A percentile compares a stretch with the other conserved stretches of the same genome.
phyloP scores from a whole-genome alignment of 1,284 basidiomycete species.

The Dichomitus squalens region DNA sequence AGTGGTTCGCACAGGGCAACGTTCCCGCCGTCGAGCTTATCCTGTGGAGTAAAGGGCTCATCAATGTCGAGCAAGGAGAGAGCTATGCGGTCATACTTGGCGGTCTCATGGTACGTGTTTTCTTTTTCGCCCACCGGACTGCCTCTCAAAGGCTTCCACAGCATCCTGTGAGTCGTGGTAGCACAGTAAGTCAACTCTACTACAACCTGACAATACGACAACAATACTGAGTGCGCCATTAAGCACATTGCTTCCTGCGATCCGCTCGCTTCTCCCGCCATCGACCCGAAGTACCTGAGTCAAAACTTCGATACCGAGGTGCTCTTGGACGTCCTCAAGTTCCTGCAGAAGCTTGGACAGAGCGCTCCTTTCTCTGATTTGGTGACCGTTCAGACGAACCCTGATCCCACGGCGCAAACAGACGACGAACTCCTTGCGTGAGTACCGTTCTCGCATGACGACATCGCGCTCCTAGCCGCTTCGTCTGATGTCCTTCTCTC shows the following conservation, averaged over 20 bases:
- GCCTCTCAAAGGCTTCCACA: background rate
- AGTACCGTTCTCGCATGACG: background rate
- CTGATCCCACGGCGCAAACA: background rate
- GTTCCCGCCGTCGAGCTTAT: conserved; percentile 1
- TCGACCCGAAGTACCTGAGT: conserved; percentile 1
- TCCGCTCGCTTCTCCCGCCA: conserved; percentile 2
- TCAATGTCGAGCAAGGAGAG: background rate
- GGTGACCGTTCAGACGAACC: background rate
- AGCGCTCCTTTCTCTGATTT: conserved; percentile 2
- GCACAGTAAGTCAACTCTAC: background rate
- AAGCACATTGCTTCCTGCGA: conserved; percentile 7
- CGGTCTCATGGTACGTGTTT: background rate
- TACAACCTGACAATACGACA: too few relatives aligned
- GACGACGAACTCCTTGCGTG: conserved; percentile 8
- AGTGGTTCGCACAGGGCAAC: background rate
- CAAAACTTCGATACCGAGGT: background rate
- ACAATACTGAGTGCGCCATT: background rate
- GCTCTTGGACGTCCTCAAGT: conserved; percentile 3
- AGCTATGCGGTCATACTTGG: conserved; percentile 1
- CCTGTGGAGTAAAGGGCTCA: background rate
- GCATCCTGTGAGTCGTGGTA: background rate
- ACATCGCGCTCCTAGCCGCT: background rate
- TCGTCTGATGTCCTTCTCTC: background rate
- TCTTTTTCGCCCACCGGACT: background rate
- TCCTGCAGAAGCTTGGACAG: background rate